Evolutionary conservation across 352 stramenopile genomes (phyloP).

Genomic region (Thalassiosira exigua): DNA sequence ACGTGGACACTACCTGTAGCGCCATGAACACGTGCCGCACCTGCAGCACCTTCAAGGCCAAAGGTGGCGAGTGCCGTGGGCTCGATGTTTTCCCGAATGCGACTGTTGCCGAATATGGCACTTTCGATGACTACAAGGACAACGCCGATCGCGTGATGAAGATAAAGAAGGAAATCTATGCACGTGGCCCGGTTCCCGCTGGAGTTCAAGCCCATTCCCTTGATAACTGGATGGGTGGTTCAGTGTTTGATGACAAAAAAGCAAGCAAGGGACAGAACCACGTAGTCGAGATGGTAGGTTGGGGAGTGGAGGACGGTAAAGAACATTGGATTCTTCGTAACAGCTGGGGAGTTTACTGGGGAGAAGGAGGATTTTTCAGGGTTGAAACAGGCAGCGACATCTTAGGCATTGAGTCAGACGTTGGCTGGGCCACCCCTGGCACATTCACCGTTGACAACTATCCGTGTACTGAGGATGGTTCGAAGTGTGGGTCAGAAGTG

Average conservation of each 20-base stretch:
- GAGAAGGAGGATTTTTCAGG: conserved; percentile 90
- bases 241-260: conserved; percentile 84
- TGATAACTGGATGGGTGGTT: conserved; percentile 91
- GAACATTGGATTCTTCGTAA: conserved; percentile 89
- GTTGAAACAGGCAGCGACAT: conserved; percentile 74
- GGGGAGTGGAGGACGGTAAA: conserved; percentile 89
- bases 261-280: conserved; percentile 85
- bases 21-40: conserved; percentile 93
- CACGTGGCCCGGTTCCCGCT: conserved; percentile 90
- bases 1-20: conserved; percentile 85
- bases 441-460: conserved; percentile 75
- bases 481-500: conserved; percentile 61
- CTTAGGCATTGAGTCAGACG: conserved; percentile 56
- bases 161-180: conserved; percentile 80
- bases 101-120: conserved; percentile 94
- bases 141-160: conserved; percentile 51
- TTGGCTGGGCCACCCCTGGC: conserved; percentile 62
- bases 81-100: conserved; percentile 94
- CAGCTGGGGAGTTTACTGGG: conserved; percentile 73
- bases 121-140: conserved; percentile 73
- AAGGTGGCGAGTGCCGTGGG: conserved; percentile 86
- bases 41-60: conserved; percentile 82
- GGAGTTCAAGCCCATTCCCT: conserved; percentile 91
- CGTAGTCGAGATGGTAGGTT: conserved; percentile 96
- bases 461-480: conserved; percentile 77